These are phyloP conservation scores for Citrus australasica DNA, from an alignment of 345 rosid species.

Conservation along the genomic window DNA sequence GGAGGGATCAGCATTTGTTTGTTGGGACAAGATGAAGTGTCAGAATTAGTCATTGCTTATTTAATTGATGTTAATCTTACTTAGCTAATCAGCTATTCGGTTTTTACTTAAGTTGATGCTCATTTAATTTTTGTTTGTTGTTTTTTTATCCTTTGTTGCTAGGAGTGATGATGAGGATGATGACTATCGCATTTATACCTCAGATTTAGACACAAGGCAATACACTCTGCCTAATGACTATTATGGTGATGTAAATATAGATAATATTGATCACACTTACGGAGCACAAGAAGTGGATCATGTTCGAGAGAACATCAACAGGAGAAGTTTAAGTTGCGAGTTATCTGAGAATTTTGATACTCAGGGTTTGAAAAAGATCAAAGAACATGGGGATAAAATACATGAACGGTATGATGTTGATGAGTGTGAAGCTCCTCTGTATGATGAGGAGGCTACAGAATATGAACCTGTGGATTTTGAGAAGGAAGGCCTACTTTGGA, in stretches of 20 bases:
- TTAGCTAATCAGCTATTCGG: not conserved
- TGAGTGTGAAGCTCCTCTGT: conserved; percentile 46
- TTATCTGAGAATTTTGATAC: conserved; percentile 42
- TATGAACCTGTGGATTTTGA: conserved; percentile 83
- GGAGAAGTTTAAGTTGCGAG: conserved; percentile 37
- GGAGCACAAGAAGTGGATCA: conserved; percentile 44
- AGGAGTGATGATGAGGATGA: conserved; percentile 92
- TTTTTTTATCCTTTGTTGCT: conserved; percentile 20
- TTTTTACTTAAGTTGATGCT: not conserved
- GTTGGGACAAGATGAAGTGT: not conserved
- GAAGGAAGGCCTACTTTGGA: conserved; percentile 79
- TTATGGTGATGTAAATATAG: conserved; percentile 41
- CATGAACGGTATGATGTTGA: conserved; percentile 34
- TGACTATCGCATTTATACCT: conserved; percentile 52
- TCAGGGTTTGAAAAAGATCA: conserved; percentile 32
- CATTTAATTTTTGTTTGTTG: conserved; percentile 9
- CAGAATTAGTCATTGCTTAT: conserved; percentile 3
- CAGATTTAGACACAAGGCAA: conserved; percentile 54
- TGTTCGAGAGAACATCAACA: conserved; percentile 41
- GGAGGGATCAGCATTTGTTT: not conserved
- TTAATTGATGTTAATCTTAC: conserved; percentile 9
- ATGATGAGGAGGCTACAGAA: conserved; percentile 46
- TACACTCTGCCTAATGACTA: conserved; percentile 49
- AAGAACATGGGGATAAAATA: conserved; percentile 30
- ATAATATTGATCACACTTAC: conserved; percentile 41